Conservation (phyloP, 768 basidiomycete species). For the Calocera viscosa region DNA sequence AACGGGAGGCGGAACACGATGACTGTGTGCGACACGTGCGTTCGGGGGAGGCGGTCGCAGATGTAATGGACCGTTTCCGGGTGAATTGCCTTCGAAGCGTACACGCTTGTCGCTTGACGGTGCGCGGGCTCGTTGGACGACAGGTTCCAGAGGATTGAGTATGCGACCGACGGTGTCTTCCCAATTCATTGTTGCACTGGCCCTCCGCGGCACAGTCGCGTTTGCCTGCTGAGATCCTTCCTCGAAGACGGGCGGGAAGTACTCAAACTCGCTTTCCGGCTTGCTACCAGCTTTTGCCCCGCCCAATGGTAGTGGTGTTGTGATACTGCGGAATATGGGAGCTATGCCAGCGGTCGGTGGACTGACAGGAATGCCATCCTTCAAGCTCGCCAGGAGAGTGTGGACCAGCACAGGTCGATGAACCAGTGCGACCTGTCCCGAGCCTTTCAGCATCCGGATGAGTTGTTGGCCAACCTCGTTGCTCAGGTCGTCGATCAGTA, state of each 20-base stretch:
- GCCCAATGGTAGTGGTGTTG: background rate
- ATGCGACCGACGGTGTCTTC: background rate
- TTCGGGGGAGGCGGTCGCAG: too few species aligned
- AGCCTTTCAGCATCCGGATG: background rate
- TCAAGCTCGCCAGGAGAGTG: background rate
- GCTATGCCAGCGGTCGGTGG: background rate
- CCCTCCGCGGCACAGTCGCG: background rate
- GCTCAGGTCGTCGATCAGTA: background rate
- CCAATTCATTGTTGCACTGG: background rate
- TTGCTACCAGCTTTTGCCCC: background rate
- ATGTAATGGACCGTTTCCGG: too few species aligned
- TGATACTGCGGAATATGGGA: background rate
- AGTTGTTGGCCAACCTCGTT: background rate
- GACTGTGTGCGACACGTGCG: too few species aligned
- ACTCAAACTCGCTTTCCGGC: background rate
- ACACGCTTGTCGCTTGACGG: background rate
- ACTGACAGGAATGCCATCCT: background rate
- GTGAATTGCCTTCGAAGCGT: background rate
- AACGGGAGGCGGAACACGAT: too few species aligned
- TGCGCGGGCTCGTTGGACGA: background rate
- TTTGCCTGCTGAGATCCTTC: background rate
- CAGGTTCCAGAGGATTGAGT: background rate
- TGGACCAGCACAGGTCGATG: background rate
- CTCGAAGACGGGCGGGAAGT: background rate
- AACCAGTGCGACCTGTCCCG: background rate